Percentiles rank a stretch among this genome's conserved stretches.
Conservation (phyloP, 148 eudicot genomes). For the Spergularia marina region DNA sequence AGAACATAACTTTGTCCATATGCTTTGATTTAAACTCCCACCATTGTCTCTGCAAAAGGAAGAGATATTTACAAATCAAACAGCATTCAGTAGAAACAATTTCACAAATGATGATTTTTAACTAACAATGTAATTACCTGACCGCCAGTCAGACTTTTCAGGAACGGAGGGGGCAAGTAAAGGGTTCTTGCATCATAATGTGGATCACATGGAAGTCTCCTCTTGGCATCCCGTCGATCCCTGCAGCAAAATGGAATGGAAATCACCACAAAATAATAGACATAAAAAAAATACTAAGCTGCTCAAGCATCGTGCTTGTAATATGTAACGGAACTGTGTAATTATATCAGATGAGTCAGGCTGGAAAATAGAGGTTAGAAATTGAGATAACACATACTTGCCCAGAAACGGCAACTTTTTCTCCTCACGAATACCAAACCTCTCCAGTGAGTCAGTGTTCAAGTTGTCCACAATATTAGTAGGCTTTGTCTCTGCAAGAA, state of each 20-base stretch:
- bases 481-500: constrained; percentile 43
- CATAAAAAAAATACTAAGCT: neutral
- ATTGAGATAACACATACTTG: constrained; percentile 47
- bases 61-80: constrained; percentile 22
- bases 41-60: constrained; percentile 80
- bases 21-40: constrained; percentile 98
- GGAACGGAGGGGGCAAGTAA: constrained; percentile 70
- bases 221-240: constrained; percentile 73
- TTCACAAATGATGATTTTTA: neutral
- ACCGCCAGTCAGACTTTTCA: constrained; percentile 64
- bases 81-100: neutral
- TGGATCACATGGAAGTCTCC: constrained; percentile 64
- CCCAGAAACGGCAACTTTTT: constrained; percentile 76
- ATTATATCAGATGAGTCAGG: neutral
- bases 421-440: constrained; percentile 73
- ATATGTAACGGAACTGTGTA: neutral
- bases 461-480: constrained; percentile 29
- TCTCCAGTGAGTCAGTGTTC: constrained; percentile 49
- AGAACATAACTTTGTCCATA: constrained; percentile 99
- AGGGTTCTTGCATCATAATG: constrained; percentile 86
- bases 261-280: constrained; percentile 10
- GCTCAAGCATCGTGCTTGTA: neutral
- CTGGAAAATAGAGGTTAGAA: neutral
- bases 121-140: constrained; percentile 51
- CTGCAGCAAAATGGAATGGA: constrained; percentile 35